Percentiles rank a stretch among this genome's conserved stretches.
Evolutionary conservation across 129 eudicot genomes (phyloP).

Genomic region (Rutidosis leptorrhynchoides): DNA sequence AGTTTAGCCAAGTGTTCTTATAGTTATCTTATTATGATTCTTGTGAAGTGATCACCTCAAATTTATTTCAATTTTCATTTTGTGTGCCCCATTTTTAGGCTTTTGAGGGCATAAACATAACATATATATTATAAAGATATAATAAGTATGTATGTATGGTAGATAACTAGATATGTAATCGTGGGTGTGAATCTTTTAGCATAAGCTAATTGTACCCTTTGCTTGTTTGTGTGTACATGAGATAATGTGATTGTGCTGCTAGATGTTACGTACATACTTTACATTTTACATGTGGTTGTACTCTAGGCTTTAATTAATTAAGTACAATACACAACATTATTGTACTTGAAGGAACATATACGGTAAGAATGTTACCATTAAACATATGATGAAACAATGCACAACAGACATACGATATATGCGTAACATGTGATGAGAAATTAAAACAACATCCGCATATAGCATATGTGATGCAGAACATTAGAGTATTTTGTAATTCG

Average conservation of each 20-base stretch:
- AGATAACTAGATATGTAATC: conserved; percentile 9
- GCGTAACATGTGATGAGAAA: too few species aligned
- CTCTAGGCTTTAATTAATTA: neutral
- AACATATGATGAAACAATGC: too few species aligned
- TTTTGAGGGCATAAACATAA: conserved; percentile 9
- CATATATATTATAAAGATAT: neutral
- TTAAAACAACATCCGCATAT: too few species aligned
- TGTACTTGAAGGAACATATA: neutral
- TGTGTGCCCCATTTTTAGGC: conserved; percentile 21
- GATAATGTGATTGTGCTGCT: neutral
- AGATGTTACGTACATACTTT: conserved; percentile 3
- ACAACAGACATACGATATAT: too few species aligned
- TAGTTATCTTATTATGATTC: conserved; percentile 21
- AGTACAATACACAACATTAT: conserved; percentile 1
- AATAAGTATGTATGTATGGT: conserved; percentile 15
- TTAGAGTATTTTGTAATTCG: too few species aligned
- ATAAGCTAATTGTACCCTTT: conserved; percentile 19
- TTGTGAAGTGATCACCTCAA: conserved; percentile 30
- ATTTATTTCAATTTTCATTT: conserved; percentile 23
- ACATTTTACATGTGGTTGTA: conserved; percentile 13
- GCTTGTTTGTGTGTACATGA: conserved; percentile 22
- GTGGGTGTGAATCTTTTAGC: conserved; percentile 15
- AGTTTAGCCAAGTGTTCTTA: conserved; percentile 13
- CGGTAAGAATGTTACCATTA: too few species aligned
- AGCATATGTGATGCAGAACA: too few species aligned